phyloP scores from a whole-genome alignment of 1,284 basidiomycete genomes.

The Irpex rosettiformis region DNA sequence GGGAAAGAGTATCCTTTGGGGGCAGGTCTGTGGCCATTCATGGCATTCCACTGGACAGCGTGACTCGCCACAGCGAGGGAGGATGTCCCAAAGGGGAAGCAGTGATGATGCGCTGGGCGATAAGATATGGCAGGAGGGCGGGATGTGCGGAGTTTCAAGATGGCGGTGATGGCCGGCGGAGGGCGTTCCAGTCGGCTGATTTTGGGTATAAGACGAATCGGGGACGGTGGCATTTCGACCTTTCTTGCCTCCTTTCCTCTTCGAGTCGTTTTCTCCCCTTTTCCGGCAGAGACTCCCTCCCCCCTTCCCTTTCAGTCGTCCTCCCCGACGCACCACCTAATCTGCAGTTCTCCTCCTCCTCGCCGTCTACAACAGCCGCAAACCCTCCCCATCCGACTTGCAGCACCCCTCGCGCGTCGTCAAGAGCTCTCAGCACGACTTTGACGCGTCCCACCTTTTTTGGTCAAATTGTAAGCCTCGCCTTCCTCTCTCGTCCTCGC shows the following conservation, averaged over 20 bases:
- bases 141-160: conserved; percentile 10
- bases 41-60: background rate
- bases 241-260: conserved; percentile 18
- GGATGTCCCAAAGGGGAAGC: background rate
- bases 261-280: conserved; percentile 19
- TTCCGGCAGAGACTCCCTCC: conserved; percentile 13
- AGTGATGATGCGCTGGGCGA: background rate
- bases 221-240: conserved; percentile 8
- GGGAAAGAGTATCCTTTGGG: background rate
- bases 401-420: conserved; percentile 23
- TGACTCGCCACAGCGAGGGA: background rate
- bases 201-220: conserved; percentile 17
- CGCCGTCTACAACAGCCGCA: conserved; percentile 12
- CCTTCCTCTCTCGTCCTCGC: conserved; percentile 9
- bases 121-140: conserved; percentile 13
- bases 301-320: conserved; percentile 15
- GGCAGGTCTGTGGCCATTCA: background rate
- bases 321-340: conserved; percentile 9
- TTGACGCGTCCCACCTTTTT: conserved; percentile 12
- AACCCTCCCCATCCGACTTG: conserved; percentile 1
- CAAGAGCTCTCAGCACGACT: background rate
- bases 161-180: conserved; percentile 8
- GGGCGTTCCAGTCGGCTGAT: conserved; percentile 8
- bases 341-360: conserved; percentile 24
- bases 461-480: background rate